A percentile compares a stretch with the other conserved stretches of the same genome.
These are phyloP conservation scores for Breynia disticha DNA, from an alignment of 441 rosid genomes.

Conservation along the genomic window DNA sequence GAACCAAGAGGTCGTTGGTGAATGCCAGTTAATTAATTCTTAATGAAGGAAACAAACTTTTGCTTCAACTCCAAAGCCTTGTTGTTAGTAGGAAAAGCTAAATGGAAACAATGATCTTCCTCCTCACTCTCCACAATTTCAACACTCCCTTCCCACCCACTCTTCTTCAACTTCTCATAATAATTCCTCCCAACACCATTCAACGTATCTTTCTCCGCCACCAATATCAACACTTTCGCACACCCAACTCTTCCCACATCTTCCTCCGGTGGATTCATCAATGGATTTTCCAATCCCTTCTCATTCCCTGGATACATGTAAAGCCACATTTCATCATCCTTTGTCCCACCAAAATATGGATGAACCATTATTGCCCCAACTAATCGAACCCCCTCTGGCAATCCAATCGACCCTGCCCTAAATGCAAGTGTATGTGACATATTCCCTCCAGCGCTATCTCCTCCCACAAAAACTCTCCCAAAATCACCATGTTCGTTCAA, in stretches of 20 bases:
- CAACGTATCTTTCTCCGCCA: slow-evolving; percentile 26
- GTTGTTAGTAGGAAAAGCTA: no score
- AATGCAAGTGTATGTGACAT: slow-evolving; percentile 27
- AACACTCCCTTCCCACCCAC: slow-evolving; percentile 26
- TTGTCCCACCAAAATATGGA: slow-evolving; percentile 35
- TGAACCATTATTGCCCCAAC: slow-evolving; percentile 26
- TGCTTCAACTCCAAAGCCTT: no score
- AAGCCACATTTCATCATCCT: slow-evolving; percentile 24
- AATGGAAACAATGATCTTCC: slow-evolving; percentile 31
- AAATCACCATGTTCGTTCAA: slow-evolving; percentile 23
- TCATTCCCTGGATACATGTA: slow-evolving; percentile 17
- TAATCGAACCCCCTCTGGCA: slow-evolving; percentile 10
- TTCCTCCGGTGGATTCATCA: slow-evolving; percentile 18
- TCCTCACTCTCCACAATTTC: slow-evolving; percentile 20
- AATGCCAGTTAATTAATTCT: no score
- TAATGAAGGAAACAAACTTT: no score
- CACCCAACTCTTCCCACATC: slow-evolving; percentile 20
- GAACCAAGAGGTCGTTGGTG: no score
- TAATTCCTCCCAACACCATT: slow-evolving; percentile 13
- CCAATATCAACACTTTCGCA: slow-evolving; percentile 21
- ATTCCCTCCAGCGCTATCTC: slow-evolving; percentile 38
- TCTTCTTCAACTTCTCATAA: slow-evolving; percentile 20
- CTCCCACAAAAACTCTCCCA: slow-evolving; percentile 20
- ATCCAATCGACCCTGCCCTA: slow-evolving; percentile 11
- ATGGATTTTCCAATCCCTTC: slow-evolving; percentile 19